These are phyloP conservation scores for Arthrobotrys sinensis DNA, from an alignment of 2,329 filamentous ascomycete genomes.

Conservation along the genomic window DNA sequence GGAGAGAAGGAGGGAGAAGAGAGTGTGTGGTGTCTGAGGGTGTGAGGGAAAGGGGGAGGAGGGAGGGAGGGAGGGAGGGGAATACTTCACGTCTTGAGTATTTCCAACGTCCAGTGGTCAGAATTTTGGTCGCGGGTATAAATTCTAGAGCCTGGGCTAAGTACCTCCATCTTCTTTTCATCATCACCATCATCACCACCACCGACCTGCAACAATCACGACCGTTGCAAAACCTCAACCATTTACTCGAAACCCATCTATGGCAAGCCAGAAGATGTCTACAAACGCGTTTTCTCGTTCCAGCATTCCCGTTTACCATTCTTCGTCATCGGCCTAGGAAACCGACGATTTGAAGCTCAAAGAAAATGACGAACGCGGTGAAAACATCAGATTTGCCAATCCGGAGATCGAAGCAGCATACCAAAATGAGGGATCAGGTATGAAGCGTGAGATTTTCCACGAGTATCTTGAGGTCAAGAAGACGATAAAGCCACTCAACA, in stretches of 20 bases:
- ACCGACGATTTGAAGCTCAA: not conserved
- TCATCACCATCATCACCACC: not conserved
- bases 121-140: slow-evolving; percentile 3
- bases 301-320: not conserved
- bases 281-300: slow-evolving; percentile 5
- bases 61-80: not conserved
- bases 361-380: not conserved
- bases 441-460: slow-evolving; percentile 26
- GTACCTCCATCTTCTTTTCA: not conserved
- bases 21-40: too few species aligned
- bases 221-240: not conserved
- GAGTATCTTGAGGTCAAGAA: slow-evolving; percentile 40
- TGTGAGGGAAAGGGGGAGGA: not conserved
- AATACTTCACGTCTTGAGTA: slow-evolving; percentile 8
- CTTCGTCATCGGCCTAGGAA: not conserved
- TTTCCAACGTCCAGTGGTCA: not conserved
- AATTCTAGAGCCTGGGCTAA: not conserved
- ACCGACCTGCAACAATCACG: not conserved
- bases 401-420: slow-evolving; percentile 30
- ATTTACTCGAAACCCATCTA: not conserved
- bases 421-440: slow-evolving; percentile 33
- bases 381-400: slow-evolving; percentile 1
- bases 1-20: not conserved
- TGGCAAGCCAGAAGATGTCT: not conserved
- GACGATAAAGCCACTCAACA: slow-evolving; percentile 29